Evolutionary conservation across 768 basidiomycete genomes (phyloP), one percentile per base, ranked within the genome.

Genomic region (Tylopilus felleus): DNA sequence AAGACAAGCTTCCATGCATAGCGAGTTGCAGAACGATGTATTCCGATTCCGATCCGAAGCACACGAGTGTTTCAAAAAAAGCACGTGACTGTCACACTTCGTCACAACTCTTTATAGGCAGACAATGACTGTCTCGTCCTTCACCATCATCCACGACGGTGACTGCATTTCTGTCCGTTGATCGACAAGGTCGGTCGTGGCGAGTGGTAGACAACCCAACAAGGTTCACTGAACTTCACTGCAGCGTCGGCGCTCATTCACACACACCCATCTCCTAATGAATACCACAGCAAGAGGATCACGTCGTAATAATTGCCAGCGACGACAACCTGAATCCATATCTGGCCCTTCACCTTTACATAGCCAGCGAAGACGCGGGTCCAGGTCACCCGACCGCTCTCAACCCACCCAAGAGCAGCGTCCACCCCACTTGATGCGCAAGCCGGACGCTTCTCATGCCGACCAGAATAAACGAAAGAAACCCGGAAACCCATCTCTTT

Each of bases 381-480:
- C 75, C 27, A 65, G 63, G 44, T 75, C 75, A 8, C 70, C 73
- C 3, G 73, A 72, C 38, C 19, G 7, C 38, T 47, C 65, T 28
- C 63, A 56, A 21, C 51, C 54, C 3, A 25, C 40, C 9, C 69
- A 68, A 21, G 63, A 60, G 7, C 57, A 58, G 27, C 45, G 49
- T 31, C 51, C 49, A 38, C 17, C 27, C 10, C 56, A 47, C 45
- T 14, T 10, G 44, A 39, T 53, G 3, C 59, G 58, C 46, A 70
- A 53, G 40, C 50, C 54, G 14, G 73, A 71, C 17, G 10, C 52
- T 31, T 36, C 57, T 23, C 66, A 64, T 44, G 33, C 35, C 35
- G 65, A 65, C 47, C 58, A 53, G 35, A 66, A 59, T 25, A 73
- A 57, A 57, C 72, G 66, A 56, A 75, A 67, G 69, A 68, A 65